Evolutionary conservation across 31 red algal species (phyloP).

Genomic region (Bonnemaisonia californica): DNA sequence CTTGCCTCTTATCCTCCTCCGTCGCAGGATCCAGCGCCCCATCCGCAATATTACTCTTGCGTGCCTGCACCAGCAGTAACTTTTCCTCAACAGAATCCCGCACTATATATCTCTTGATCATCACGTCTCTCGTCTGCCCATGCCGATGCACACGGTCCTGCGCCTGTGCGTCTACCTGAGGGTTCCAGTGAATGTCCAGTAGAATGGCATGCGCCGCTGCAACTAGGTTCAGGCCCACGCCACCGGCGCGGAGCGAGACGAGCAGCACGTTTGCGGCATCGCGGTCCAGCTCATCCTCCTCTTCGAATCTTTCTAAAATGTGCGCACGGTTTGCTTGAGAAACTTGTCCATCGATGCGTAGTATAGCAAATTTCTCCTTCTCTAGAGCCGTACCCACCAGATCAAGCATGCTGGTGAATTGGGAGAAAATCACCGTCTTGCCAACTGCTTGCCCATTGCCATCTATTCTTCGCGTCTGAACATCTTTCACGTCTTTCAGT

Average conservation of each 20-base stretch:
- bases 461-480: conserved; percentile 18
- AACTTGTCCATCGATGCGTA: conserved; percentile 79
- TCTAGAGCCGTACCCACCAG: conserved; percentile 70
- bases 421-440: conserved; percentile 84
- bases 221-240: conserved; percentile 90
- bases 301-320: conserved; percentile 61
- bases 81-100: conserved; percentile 81
- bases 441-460: conserved; percentile 30
- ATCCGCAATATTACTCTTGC: conserved; percentile 79
- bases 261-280: conserved; percentile 63
- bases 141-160: conserved; percentile 90
- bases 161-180: conserved; percentile 95
- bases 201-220: conserved; percentile 76
- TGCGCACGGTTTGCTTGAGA: conserved; percentile 53
- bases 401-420: conserved; percentile 85
- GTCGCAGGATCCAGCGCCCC: conserved; percentile 66
- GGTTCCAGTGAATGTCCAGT: conserved; percentile 96
- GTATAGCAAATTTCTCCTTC: conserved; percentile 31
- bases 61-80: conserved; percentile 78
- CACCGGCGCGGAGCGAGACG: conserved; percentile 86
- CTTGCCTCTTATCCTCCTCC: conserved; percentile 68
- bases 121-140: conserved; percentile 83
- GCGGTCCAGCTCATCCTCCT: conserved; percentile 23
- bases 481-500: conserved; percentile 36
- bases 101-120: conserved; percentile 81